Conservation (phyloP, 495 filamentous ascomycete species). For the Bacidia gigantensis region DNA sequence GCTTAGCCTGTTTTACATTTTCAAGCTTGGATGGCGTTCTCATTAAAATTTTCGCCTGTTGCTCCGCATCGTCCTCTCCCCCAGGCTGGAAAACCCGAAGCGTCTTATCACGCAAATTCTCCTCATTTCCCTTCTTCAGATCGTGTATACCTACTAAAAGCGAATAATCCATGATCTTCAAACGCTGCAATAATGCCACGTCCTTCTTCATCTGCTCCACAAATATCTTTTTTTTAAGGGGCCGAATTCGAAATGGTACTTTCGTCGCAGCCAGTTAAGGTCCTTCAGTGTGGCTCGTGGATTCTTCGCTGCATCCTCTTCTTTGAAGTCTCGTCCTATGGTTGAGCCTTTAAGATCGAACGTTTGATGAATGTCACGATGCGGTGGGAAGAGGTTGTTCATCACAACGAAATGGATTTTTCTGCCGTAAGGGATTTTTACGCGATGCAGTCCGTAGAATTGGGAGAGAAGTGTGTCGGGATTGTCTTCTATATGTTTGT, state of each 20-base stretch:
- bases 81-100: constrained; percentile 92
- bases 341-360: constrained; percentile 98
- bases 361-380: constrained; percentile 92
- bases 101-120: constrained; percentile 89
- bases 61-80: constrained; percentile 45
- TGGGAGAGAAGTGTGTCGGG: constrained; percentile 95
- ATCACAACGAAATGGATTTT: constrained; percentile 99
- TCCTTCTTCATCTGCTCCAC: constrained; percentile 79
- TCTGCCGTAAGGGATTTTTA: constrained; percentile 95
- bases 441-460: constrained; percentile 93
- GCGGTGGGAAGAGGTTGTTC: constrained; percentile 98
- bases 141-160: constrained; percentile 92
- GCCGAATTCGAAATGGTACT: constrained; percentile 75
- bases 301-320: constrained; percentile 76
- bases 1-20: constrained; percentile 78
- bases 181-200: constrained; percentile 65
- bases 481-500: constrained; percentile 80
- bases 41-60: constrained; percentile 51
- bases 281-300: constrained; percentile 93
- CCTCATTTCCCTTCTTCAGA: constrained; percentile 75
- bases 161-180: constrained; percentile 99
- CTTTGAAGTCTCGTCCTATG: constrained; percentile 77
- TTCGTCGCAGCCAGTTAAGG: constrained; percentile 85
- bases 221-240: constrained; percentile 68
- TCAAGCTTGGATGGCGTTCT: constrained; percentile 92